Base-by-base conservation (phyloP, 495 filamentous ascomycete genomes). In the Delitschia confertaspora region DNA sequence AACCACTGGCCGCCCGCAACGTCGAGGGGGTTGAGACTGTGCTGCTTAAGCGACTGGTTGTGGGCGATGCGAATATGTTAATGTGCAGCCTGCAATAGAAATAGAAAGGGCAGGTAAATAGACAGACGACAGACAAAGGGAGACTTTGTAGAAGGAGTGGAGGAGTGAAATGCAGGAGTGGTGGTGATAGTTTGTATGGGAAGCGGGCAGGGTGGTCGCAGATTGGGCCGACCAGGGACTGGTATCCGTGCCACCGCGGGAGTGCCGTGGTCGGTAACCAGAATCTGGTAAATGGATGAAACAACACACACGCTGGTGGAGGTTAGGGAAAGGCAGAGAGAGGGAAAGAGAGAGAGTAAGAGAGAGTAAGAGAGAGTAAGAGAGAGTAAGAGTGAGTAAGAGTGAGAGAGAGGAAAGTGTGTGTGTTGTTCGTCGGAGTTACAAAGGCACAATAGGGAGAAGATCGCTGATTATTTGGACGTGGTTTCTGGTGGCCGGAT, bases 41-140 rank as follows among this genome's bases (percentile, higher is more conserved):
- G 17, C 16, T 47, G 42, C 36, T 35, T 42, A 36, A 24, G 24
- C 49, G 49, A 53, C 30, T 35, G 42, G 42, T n/a, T 39, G 31
- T 17, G 33, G 41, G 8, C 3, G 35, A 4, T 2, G 25, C 3
- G 19, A 18, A 17, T 33, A 4, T 11, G 3, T 7, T n/a, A n/a
- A n/a, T 7, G 21, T 33, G 44, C 47, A 33, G 33, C 23, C 6
- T 40, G 23, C 16, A 25, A 34, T 5, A 6, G 29, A 11, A 14
- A 31, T 2, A 31, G 16, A 31, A 6, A 6, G 29, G 6, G 16
- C 6, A 3, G 2, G 3, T 31, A 16, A 19, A 19, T 35, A 4
- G 33, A 35, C 16, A 16, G 33, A 14, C 16, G 27, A 29, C 8
- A 20, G 27, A 30, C 3, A 31, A 16, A 27, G 19, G 11, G 24